Percentiles rank a stretch among this genome's conserved stretches.
Conservation (phyloP, 441 rosid species). For the Geranium incanum region DNA sequence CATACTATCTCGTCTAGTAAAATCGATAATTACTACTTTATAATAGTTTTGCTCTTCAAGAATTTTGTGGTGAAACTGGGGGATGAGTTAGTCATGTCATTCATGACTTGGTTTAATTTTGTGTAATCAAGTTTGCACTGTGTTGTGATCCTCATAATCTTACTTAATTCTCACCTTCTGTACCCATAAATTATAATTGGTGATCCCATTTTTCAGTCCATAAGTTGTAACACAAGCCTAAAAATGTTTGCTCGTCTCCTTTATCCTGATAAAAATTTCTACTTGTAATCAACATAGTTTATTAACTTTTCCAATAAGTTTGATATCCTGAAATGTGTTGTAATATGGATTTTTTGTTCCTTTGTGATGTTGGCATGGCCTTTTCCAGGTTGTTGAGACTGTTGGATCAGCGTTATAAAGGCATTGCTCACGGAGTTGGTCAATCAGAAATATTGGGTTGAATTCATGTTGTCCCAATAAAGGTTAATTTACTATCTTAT, state of each 20-base stretch:
- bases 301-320: background rate
- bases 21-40: too few species aligned
- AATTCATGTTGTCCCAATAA: slow-evolving; percentile 91
- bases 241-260: slow-evolving; percentile 20
- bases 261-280: background rate
- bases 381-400: slow-evolving; percentile 71
- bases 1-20: too few species aligned
- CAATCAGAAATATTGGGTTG: slow-evolving; percentile 93
- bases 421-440: slow-evolving; percentile 97
- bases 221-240: background rate
- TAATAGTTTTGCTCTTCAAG: too few species aligned
- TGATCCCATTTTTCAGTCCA: slow-evolving; percentile 30
- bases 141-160: background rate
- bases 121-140: background rate
- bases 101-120: too few species aligned
- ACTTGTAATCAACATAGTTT: slow-evolving; percentile 20
- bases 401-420: slow-evolving; percentile 78
- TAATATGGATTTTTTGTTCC: background rate
- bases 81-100: too few species aligned
- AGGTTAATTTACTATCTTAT: slow-evolving; percentile 34
- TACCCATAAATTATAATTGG: background rate
- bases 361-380: slow-evolving; percentile 15
- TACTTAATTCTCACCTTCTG: background rate
- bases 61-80: too few species aligned
- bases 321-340: background rate